Conservation (phyloP, 768 basidiomycete genomes). For the Hericium coralloides region DNA sequence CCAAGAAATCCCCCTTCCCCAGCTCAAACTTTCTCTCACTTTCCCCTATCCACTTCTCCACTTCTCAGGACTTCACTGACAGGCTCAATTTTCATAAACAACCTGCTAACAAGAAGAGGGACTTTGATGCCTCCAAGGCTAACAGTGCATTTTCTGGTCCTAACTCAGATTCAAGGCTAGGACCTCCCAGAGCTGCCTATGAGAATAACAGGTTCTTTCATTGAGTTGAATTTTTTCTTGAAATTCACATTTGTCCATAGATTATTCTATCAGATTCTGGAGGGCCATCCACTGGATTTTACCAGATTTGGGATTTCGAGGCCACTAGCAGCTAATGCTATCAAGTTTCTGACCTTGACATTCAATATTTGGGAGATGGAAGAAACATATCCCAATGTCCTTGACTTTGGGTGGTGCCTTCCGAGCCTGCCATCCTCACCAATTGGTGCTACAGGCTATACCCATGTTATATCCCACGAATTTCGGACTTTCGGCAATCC, state of each 20-base stretch:
- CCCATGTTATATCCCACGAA: constrained; percentile 7
- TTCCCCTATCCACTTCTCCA: constrained; percentile 10
- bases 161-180: neutral
- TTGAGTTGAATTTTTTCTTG: neutral
- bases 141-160: constrained; percentile 7
- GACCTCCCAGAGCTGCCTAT: constrained; percentile 5
- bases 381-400: constrained; percentile 1
- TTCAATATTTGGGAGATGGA: constrained; percentile 11
- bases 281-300: neutral
- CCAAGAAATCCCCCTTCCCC: neutral
- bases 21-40: constrained; percentile 10
- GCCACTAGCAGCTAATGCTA: constrained; percentile 2
- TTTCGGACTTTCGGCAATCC: constrained; percentile 5
- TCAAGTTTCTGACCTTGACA: constrained; percentile 4
- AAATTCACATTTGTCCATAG: neutral
- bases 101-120: constrained; percentile 1
- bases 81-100: constrained; percentile 6
- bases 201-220: constrained; percentile 9
- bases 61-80: constrained; percentile 1
- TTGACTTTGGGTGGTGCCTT: constrained; percentile 12
- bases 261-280: constrained; percentile 4
- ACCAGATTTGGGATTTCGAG: constrained; percentile 7
- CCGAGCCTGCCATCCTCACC: neutral
- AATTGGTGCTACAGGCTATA: neutral
- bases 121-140: constrained; percentile 8